Percentiles rank a stretch among this genome's conserved stretches.
Evolutionary conservation across 73 alveolate genomes (phyloP).

Genomic region (Effrenium voratum): DNA sequence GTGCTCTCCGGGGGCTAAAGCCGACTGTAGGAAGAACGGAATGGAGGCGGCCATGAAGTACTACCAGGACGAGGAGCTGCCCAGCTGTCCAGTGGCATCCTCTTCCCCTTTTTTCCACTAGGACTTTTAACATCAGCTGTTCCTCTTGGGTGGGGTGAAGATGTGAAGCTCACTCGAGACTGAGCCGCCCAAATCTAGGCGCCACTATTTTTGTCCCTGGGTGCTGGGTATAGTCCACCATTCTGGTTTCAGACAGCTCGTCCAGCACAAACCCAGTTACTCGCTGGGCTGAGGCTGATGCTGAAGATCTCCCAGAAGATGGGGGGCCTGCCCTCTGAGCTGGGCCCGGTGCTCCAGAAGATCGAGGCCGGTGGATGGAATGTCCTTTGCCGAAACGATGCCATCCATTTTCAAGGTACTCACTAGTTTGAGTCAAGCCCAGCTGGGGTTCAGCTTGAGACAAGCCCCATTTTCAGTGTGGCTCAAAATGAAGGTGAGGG

Average conservation of each 20-base stretch:
- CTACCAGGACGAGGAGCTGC: conserved; percentile 52
- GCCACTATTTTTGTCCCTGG: neutral
- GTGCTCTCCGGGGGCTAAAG: neutral
- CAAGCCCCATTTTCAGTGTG: too few species aligned
- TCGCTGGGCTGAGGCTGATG: neutral
- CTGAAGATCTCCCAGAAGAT: conserved; percentile 69
- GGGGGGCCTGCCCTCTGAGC: conserved; percentile 88
- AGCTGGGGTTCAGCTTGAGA: too few species aligned
- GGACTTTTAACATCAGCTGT: neutral
- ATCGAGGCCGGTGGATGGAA: too few species aligned
- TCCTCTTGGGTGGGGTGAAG: neutral
- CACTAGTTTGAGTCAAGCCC: too few species aligned
- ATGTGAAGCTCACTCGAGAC: neutral
- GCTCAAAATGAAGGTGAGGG: too few species aligned
- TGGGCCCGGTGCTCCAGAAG: conserved; percentile 15
- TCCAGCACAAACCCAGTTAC: neutral
- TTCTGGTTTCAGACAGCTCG: neutral
- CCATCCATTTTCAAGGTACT: too few species aligned
- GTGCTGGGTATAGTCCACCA: too few species aligned
- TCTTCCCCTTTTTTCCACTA: neutral
- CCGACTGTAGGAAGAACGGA: conserved; percentile 28
- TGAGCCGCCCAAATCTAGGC: neutral
- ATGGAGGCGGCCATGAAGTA: conserved; percentile 72
- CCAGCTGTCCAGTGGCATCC: neutral
- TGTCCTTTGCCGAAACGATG: too few species aligned